These are phyloP conservation scores for Aurantiochytrium sp. DNA, from an alignment of 108 stramenopile genomes.

Conservation along the genomic window DNA sequence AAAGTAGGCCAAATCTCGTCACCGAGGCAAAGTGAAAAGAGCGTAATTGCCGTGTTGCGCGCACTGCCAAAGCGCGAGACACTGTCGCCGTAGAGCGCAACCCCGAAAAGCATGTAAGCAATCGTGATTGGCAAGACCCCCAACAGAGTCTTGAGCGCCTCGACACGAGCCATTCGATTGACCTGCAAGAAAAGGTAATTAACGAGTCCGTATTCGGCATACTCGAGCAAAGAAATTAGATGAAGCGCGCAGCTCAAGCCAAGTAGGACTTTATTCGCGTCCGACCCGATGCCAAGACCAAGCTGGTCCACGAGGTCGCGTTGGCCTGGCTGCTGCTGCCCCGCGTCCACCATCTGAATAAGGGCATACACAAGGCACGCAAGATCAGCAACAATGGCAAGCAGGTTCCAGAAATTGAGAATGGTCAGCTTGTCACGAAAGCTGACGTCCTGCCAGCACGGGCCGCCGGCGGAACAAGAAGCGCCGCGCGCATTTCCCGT, in stretches of 20 bases:
- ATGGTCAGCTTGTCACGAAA: neutral
- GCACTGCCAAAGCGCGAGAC: neutral
- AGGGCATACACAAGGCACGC: neutral
- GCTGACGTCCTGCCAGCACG: neutral
- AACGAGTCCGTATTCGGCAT: neutral
- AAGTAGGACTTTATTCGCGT: neutral
- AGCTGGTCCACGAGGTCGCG: neutral
- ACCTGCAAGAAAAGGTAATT: neutral
- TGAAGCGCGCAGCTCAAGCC: neutral
- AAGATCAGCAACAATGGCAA: neutral
- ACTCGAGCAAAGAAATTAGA: neutral
- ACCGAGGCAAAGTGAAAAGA: neutral
- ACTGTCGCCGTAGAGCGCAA: neutral
- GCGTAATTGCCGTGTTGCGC: neutral
- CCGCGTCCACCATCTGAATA: neutral
- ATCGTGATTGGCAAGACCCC: neutral
- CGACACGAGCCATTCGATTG: neutral
- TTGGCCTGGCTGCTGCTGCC: neutral
- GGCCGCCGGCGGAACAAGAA: too few relatives aligned
- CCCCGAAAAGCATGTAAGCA: neutral
- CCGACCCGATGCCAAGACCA: neutral
- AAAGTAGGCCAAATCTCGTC: constrained; percentile 3
- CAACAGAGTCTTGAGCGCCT: neutral
- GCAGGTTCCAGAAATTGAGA: neutral
- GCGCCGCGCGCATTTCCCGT: neutral